A percentile compares a stretch with the other conserved stretches of the same genome.
These are phyloP conservation scores for Hura crepitans DNA, from an alignment of 441 rosid species.

Conservation along the genomic window DNA sequence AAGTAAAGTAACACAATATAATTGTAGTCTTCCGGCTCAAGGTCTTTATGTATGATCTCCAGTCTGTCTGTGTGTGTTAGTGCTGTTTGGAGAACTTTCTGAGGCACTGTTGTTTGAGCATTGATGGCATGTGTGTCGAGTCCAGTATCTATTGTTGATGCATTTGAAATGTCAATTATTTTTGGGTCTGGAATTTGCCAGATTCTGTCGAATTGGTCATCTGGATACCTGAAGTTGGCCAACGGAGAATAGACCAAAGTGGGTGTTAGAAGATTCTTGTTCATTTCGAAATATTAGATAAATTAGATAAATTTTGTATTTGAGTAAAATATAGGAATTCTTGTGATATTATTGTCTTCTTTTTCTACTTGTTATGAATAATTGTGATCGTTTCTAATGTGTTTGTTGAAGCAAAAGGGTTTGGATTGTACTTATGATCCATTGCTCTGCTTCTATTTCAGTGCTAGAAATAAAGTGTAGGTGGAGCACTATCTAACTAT, in stretches of 20 bases:
- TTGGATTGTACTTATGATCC: background rate
- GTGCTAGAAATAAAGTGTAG: background rate
- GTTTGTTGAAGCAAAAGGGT: background rate
- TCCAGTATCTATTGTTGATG: background rate
- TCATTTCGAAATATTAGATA: background rate
- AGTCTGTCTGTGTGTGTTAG: slow-evolving; percentile 31
- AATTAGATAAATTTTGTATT: background rate
- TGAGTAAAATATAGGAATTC: background rate
- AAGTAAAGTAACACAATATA: slow-evolving; percentile 60
- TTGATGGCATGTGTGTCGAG: slow-evolving; percentile 8
- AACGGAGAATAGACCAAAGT: background rate
- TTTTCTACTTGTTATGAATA: background rate
- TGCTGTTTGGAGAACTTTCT: slow-evolving; percentile 49
- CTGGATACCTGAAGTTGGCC: slow-evolving; percentile 47
- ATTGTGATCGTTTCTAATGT: background rate
- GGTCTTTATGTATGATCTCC: slow-evolving; percentile 37
- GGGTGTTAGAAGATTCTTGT: background rate
- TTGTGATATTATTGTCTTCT: background rate
- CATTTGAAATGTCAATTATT: slow-evolving; percentile 11
- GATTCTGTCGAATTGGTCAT: slow-evolving; percentile 54
- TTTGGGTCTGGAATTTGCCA: slow-evolving; percentile 34
- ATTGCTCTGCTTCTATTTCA: background rate
- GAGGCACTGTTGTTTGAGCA: slow-evolving; percentile 36
- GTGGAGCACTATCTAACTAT: background rate
- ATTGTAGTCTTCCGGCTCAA: slow-evolving; percentile 30